Percentiles rank a stretch among this genome's conserved stretches.
phyloP scores from a whole-genome alignment of 305 asterid genomes.

The Fraxinus angustifolia region DNA sequence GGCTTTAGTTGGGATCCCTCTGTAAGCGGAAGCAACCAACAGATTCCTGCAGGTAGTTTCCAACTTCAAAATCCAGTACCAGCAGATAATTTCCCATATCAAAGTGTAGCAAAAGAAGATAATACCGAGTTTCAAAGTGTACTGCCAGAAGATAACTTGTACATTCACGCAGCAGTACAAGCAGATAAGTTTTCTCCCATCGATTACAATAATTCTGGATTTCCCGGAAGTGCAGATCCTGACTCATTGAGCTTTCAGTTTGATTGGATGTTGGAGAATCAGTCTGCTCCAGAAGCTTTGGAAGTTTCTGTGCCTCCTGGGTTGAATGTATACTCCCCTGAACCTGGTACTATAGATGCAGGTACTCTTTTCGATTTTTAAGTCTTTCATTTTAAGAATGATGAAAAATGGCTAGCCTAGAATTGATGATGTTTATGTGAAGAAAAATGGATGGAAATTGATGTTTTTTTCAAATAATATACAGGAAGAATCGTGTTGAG shows the following conservation, averaged over 20 bases:
- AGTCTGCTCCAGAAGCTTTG: conserved; percentile 29
- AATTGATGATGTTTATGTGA: not conserved
- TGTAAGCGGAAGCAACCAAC: conserved; percentile 26
- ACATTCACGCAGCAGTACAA: conserved; percentile 5
- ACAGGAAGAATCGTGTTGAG: not conserved
- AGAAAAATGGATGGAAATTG: not conserved
- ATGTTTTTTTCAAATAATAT: not conserved
- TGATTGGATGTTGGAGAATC: conserved; percentile 41
- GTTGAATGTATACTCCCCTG: conserved; percentile 43
- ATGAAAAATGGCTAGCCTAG: not conserved
- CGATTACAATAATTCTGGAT: conserved; percentile 23
- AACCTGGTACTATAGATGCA: conserved; percentile 42
- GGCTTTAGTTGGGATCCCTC: conserved; percentile 30
- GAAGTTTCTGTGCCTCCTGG: conserved; percentile 40
- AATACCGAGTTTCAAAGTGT: conserved; percentile 27
- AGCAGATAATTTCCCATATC: conserved; percentile 26
- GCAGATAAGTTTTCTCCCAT: conserved; percentile 19
- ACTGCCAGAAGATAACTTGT: conserved; percentile 21
- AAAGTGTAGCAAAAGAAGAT: conserved; percentile 13
- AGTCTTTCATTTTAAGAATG: conserved; percentile 12
- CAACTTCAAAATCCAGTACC: conserved; percentile 30
- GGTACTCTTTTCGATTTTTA: conserved; percentile 43
- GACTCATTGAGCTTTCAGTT: conserved; percentile 18
- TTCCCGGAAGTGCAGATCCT: conserved; percentile 29
- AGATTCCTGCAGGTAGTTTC: conserved; percentile 24